Conservation (phyloP, 148 eudicot genomes). For the Selenicereus undatus region DNA sequence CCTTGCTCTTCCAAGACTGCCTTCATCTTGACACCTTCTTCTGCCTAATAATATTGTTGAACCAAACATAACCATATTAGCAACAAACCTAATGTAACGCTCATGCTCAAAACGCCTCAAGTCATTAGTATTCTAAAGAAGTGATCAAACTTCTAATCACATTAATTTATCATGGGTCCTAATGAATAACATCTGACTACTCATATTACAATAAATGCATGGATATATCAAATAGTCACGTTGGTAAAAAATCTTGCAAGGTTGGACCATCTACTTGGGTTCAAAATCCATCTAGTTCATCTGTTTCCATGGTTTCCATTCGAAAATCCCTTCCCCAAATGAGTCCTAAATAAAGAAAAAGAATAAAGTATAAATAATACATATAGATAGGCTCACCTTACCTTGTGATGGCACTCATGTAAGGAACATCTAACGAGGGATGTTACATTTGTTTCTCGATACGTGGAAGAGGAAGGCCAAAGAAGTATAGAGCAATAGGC, state of each 20-base stretch:
- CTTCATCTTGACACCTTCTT: conserved; percentile 68
- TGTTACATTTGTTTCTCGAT: conserved; percentile 34
- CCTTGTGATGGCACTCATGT: conserved; percentile 83
- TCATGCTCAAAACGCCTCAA: too few relatives aligned
- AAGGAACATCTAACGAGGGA: conserved; percentile 52
- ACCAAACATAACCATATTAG: not conserved
- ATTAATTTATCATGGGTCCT: not conserved
- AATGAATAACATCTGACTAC: too few relatives aligned
- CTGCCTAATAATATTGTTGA: conserved; percentile 29
- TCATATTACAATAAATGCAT: not conserved
- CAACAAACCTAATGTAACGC: too few relatives aligned
- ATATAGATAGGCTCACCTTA: conserved; percentile 63
- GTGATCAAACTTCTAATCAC: too few relatives aligned
- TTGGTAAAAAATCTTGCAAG: not conserved
- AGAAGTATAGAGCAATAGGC: conserved; percentile 63
- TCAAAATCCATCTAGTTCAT: too few relatives aligned
- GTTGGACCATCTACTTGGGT: not conserved
- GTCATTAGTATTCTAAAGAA: too few relatives aligned
- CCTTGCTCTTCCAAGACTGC: conserved; percentile 55
- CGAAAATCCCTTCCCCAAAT: too few relatives aligned
- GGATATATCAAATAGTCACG: not conserved
- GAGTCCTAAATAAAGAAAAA: not conserved
- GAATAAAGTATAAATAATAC: not conserved
- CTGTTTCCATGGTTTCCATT: too few relatives aligned
- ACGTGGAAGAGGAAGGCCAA: conserved; percentile 44